phyloP scores from a whole-genome alignment of 345 rosid species.

The Populus deltoides region DNA sequence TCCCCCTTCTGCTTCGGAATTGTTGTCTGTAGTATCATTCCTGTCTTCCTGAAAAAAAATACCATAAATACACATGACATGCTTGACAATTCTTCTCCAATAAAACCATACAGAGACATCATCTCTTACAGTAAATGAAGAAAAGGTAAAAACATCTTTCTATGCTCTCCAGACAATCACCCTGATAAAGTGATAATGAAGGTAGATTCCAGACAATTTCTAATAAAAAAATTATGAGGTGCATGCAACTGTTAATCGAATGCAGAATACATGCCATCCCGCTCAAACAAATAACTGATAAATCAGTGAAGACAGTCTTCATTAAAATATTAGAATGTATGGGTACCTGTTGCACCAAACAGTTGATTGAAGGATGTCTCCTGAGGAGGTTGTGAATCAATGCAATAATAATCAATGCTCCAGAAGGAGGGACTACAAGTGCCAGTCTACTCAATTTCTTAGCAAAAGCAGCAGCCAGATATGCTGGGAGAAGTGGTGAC shows the following conservation, averaged over 20 bases:
- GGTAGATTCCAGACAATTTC: not conserved
- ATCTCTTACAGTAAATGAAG: not conserved
- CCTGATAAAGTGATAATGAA: not conserved
- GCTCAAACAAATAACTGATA: not conserved
- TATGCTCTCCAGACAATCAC: not conserved
- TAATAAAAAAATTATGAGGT: not conserved
- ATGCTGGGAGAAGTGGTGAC: constrained; percentile 95
- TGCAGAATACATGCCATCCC: not conserved
- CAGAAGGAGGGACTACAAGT: constrained; percentile 77
- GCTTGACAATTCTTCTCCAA: not conserved
- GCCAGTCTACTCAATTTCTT: constrained; percentile 84
- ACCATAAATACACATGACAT: not conserved
- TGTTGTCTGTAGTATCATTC: constrained; percentile 25
- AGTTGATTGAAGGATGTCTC: constrained; percentile 88
- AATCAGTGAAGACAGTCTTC: not conserved
- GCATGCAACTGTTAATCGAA: not conserved
- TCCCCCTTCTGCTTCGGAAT: constrained; percentile 36
- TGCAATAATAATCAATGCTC: constrained; percentile 72
- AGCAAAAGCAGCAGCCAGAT: constrained; percentile 89
- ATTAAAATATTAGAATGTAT: not conserved
- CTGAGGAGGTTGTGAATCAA: constrained; percentile 83
- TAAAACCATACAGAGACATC: not conserved
- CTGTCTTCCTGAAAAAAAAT: constrained; percentile 44
- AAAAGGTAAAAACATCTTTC: not conserved
- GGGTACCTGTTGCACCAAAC: constrained; percentile 79